Base-by-base conservation (phyloP, 768 basidiomycete species). In the Pisolithus marmoratus region DNA sequence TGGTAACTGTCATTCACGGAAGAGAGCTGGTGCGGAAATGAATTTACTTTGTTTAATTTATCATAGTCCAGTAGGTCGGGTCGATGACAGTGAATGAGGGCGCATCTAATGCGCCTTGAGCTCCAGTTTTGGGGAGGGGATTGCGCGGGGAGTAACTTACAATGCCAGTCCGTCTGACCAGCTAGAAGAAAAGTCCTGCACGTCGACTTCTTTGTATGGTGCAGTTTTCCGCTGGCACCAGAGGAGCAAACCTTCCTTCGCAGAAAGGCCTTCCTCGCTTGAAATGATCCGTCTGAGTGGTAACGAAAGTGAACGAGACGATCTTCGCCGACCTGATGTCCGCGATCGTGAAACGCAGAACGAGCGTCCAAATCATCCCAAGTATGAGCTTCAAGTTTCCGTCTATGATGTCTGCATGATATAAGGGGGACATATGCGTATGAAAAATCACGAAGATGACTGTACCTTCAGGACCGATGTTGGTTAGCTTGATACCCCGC, bases 331-430 rank as follows among this genome's bases (percentile, higher is more conserved):
- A 94, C 94, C 86, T 96, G 74, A 99, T 98, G 61, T 94, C 94
- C 22, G 96, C 94, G 57, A 99, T 98, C 5, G 94, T 96, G 69
- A 98, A 98, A 12, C 95, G 87, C 29, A 98, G 78, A 62, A 99
- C 94, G 36, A 98, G 79, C 0, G 92, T 95, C 96, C 96, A 98
- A 58, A 99, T 97, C 94, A 94, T 92, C 29, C 93, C 94, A n/a
- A 98, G 81, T 48, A 95, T 97, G 50, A 99, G 86, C 70, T 98
- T 99, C 57, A 94, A 70, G 67, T 95, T 96, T n/a, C 94, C 94
- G 67, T 99, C 96, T 51, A 99, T 94, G 65, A 98, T 96, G 68
- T 98, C 95, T 94, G 54, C n/a, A 46, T 49, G 38, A 48, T 46
- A 4, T 38, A 38, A 27, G 31, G 57, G n/a, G 38, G 53, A 59